Percentiles rank a stretch among this genome's conserved stretches.
phyloP scores from a whole-genome alignment of 1,139 yeast species.

The Nakaseomyces uthaithaninus region DNA sequence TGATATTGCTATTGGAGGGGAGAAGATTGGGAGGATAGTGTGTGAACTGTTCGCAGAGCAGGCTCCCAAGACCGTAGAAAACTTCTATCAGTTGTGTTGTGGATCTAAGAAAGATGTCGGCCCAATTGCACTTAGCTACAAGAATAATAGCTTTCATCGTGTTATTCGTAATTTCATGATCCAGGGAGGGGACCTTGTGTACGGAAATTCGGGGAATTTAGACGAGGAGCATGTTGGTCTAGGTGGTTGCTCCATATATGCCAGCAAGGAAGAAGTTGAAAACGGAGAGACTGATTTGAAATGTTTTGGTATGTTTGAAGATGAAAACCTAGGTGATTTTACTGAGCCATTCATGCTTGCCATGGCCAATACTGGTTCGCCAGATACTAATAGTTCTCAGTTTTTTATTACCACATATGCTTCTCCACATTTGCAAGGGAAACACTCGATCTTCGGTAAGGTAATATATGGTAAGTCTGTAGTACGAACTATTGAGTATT shows the following conservation, averaged over 20 bases:
- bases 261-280: slow-evolving; percentile 24
- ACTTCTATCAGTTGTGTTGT: slow-evolving; percentile 43
- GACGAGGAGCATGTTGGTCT: slow-evolving; percentile 41
- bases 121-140: slow-evolving; percentile 32
- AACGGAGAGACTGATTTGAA: slow-evolving; percentile 12
- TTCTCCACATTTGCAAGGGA: slow-evolving; percentile 64
- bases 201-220: slow-evolving; percentile 29
- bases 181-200: slow-evolving; percentile 64
- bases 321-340: slow-evolving; percentile 48
- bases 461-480: slow-evolving; percentile 61
- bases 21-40: slow-evolving; percentile 54
- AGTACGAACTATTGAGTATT: slow-evolving; percentile 54
- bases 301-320: slow-evolving; percentile 41
- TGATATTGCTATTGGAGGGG: slow-evolving; percentile 47
- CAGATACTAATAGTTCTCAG: slow-evolving; percentile 59
- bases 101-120: slow-evolving; percentile 34
- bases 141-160: slow-evolving; percentile 51
- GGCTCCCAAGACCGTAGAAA: slow-evolving; percentile 55
- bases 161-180: slow-evolving; percentile 68
- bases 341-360: slow-evolving; percentile 49
- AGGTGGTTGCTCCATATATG: slow-evolving; percentile 45
- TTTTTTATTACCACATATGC: slow-evolving; percentile 71
- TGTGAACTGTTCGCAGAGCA: slow-evolving; percentile 42
- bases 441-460: slow-evolving; percentile 71
- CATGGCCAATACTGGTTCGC: slow-evolving; percentile 61